Evolutionary conservation across 1,284 basidiomycete species (phyloP).

Genomic region (Butyriboletus appendiculatus): DNA sequence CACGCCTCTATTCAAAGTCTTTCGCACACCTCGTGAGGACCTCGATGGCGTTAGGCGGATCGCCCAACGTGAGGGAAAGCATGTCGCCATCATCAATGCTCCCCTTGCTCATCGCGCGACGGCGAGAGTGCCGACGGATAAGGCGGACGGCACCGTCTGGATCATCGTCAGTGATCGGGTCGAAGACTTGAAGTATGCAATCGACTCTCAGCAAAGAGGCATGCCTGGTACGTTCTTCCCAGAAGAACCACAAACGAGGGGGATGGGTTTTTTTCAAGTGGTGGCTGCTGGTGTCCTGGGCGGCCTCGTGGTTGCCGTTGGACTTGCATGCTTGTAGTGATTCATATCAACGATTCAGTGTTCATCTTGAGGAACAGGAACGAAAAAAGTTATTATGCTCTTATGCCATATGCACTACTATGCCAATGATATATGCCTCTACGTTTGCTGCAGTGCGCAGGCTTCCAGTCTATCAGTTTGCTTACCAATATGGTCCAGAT

Average conservation of each 20-base stretch:
- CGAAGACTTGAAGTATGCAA: conserved; percentile 35
- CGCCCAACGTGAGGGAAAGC: conserved; percentile 34
- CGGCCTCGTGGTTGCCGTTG: conserved; percentile 31
- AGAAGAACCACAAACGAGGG: conserved; percentile 20
- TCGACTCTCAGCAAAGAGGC: conserved; percentile 33
- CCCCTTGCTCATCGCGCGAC: conserved; percentile 27
- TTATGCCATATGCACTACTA: conserved; percentile 16
- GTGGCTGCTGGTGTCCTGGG: conserved; percentile 31
- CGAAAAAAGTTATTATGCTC: conserved; percentile 9
- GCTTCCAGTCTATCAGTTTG: background rate
- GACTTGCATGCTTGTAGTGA: conserved; percentile 35
- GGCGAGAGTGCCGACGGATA: conserved; percentile 20
- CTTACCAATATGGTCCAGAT: background rate
- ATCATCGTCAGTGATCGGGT: conserved; percentile 35
- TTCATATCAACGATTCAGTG: conserved; percentile 14
- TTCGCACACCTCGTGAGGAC: conserved; percentile 34
- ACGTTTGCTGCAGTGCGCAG: background rate
- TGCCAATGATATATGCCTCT: conserved; percentile 21
- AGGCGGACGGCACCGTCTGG: conserved; percentile 29
- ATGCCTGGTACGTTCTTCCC: conserved; percentile 35
- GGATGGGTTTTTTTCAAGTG: conserved; percentile 34
- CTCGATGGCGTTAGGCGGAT: conserved; percentile 24
- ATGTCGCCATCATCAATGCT: conserved; percentile 31
- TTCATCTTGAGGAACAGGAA: background rate
- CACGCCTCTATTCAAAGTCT: conserved; percentile 37